Conservation (phyloP, 192 early-diverging fungal genomes). For the Allomyces macrogynus region DNA sequence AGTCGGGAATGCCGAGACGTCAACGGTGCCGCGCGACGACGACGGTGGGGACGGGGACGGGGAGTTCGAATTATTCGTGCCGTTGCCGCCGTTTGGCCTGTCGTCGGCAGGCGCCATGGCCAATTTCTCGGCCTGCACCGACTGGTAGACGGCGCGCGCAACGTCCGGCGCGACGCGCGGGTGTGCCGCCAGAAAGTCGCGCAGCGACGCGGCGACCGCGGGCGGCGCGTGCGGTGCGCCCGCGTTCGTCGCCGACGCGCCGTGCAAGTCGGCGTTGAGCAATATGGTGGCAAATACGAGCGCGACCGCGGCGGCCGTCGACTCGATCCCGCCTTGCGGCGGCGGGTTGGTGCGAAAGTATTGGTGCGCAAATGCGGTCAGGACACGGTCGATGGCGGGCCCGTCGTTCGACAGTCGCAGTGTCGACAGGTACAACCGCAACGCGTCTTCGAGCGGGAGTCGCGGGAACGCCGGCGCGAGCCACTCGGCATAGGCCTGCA, state of each 20-base stretch:
- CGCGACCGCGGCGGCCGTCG: not conserved
- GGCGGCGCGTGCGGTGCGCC: not conserved
- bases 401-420: conserved; percentile 12
- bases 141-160: not conserved
- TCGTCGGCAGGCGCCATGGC: not conserved
- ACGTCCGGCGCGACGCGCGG: not conserved
- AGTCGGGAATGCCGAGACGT: no score
- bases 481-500: conserved; percentile 9
- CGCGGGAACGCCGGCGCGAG: conserved; percentile 5
- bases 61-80: no score
- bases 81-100: no score
- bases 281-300: not conserved
- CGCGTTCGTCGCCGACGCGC: not conserved
- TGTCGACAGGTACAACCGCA: conserved; percentile 12
- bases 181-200: not conserved
- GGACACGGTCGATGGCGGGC: conserved; percentile 8
- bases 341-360: not conserved
- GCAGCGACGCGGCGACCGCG: not conserved
- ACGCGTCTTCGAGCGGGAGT: conserved; percentile 10
- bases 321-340: not conserved
- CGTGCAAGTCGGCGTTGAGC: not conserved
- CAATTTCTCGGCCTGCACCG: not conserved
- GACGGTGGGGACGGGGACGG: no score
- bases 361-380: conserved; percentile 12
- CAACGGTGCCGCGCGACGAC: no score